Base-by-base conservation (phyloP, 768 basidiomycete genomes). In the Lactarius sp. region DNA sequence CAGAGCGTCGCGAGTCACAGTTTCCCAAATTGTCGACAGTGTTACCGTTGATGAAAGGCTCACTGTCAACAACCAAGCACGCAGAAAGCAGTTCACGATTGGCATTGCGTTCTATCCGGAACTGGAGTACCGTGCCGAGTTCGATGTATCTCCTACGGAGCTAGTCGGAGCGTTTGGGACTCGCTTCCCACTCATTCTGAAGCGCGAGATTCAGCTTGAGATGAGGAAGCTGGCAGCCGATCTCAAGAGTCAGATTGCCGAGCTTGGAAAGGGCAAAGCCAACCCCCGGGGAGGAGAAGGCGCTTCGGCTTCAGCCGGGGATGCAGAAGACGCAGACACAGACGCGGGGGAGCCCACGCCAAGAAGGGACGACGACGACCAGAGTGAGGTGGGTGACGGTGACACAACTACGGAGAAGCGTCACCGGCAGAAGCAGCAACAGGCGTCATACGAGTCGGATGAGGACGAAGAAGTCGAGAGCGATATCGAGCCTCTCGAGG, bases 1-100 rank as follows among this genome's bases (percentile, higher is more conserved):
- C 74, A 82, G 85, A 60, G 91, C 92, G 18, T 93, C 87, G 67
- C 86, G 85, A 16, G 81, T 98, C 56, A 85, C 88, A 9, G 83
- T 98, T 22, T 90, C 95, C 5, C 92, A 98, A 73, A 78, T 98
- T 37, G 82, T 97, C 56, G 90, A 98, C 66, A 81, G 80, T 56
- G 87, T 96, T 52, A 78, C 77, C 0, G 94, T 99, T 14, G 88
- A 82, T 55, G 95, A 99, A 73, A 79, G 81, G 41, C 79, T 96
- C 20, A 81, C 79, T 16, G 80, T 82, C 33, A 84, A 87, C 64
- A 84, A 83, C 54, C 80, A 83, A 52, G 80, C 86, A 1, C 85
- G 95, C 47, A 81, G 84, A 64, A 90, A 92, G 52, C 81, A 85
- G 52, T 96, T 94, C 79, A 86, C 81, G 2, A 83, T 98, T 62